These are phyloP conservation scores for Acanthamoeba lenticulata DNA, from an alignment of 208 protist species.

Conservation along the genomic window DNA sequence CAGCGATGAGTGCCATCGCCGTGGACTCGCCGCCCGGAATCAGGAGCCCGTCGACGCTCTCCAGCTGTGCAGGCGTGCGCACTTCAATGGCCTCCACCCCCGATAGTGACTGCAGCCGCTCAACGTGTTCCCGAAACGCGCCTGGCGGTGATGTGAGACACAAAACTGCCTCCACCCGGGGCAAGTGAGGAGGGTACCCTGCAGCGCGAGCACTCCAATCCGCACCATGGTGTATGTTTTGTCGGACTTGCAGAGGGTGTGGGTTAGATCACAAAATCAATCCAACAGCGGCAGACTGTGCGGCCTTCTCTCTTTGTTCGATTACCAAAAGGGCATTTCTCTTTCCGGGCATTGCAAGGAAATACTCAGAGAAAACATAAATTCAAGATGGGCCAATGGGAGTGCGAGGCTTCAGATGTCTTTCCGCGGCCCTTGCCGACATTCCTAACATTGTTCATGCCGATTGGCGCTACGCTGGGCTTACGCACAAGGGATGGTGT, in stretches of 20 bases:
- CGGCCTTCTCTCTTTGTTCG: background rate
- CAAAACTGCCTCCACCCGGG: background rate
- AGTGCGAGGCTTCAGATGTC: no score
- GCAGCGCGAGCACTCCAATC: slow-evolving; percentile 76
- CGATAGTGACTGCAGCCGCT: slow-evolving; percentile 50
- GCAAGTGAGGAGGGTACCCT: slow-evolving; percentile 1
- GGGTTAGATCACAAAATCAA: background rate
- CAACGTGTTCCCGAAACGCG: slow-evolving; percentile 72
- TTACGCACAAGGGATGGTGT: no score
- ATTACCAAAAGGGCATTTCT: slow-evolving; percentile 16
- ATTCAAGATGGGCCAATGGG: no score
- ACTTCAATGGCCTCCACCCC: slow-evolving; percentile 51
- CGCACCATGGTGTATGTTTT: background rate
- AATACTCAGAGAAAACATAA: no score
- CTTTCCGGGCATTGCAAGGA: no score
- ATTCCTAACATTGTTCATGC: no score
- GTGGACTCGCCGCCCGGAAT: slow-evolving; percentile 79
- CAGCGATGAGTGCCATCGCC: slow-evolving; percentile 73
- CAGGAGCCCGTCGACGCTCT: slow-evolving; percentile 70
- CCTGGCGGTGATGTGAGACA: background rate
- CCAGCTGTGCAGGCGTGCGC: slow-evolving; percentile 46
- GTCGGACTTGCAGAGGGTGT: background rate
- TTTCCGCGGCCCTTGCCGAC: no score
- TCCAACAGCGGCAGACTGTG: background rate
- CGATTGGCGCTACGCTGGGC: background rate